These are phyloP conservation scores for Amylostereum chailletii DNA, from an alignment of 1,284 basidiomycete species.

Conservation along the genomic window DNA sequence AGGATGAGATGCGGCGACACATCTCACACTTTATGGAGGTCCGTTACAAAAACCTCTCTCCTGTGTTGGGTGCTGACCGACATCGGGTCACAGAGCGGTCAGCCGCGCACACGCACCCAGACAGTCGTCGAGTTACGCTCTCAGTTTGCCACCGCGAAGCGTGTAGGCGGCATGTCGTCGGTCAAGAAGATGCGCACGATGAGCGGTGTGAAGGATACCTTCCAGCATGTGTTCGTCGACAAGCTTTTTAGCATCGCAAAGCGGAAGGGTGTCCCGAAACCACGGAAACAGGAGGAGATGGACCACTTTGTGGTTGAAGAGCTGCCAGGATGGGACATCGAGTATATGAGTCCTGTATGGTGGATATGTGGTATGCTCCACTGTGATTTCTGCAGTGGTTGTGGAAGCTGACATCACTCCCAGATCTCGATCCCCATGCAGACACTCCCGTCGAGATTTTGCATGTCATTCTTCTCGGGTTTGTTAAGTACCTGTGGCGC, in stretches of 20 bases:
- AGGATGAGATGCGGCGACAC: no score
- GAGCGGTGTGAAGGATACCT: slow-evolving; percentile 14
- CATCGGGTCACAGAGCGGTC: neutral
- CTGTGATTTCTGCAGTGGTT: no score
- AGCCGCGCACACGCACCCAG: neutral
- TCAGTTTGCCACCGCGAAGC: slow-evolving; percentile 9
- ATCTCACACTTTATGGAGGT: neutral
- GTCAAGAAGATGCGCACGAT: slow-evolving; percentile 10
- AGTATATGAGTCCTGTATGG: no score
- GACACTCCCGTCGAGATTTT: slow-evolving; percentile 29
- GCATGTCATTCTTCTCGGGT: slow-evolving; percentile 25
- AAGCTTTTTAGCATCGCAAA: slow-evolving; percentile 1
- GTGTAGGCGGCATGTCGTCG: slow-evolving; percentile 7
- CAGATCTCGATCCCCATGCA: slow-evolving; percentile 22
- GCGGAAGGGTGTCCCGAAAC: no score
- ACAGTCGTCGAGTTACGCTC: neutral
- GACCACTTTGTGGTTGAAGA: no score
- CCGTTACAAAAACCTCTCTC: neutral
- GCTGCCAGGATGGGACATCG: no score
- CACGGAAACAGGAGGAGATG: no score
- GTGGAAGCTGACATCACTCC: neutral
- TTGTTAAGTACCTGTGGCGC: slow-evolving; percentile 30
- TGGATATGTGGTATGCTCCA: no score
- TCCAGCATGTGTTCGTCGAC: slow-evolving; percentile 11
- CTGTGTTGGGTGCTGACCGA: no score